phyloP scores from a whole-genome alignment of 257 asterid species.

The Rauvolfia tetraphylla region DNA sequence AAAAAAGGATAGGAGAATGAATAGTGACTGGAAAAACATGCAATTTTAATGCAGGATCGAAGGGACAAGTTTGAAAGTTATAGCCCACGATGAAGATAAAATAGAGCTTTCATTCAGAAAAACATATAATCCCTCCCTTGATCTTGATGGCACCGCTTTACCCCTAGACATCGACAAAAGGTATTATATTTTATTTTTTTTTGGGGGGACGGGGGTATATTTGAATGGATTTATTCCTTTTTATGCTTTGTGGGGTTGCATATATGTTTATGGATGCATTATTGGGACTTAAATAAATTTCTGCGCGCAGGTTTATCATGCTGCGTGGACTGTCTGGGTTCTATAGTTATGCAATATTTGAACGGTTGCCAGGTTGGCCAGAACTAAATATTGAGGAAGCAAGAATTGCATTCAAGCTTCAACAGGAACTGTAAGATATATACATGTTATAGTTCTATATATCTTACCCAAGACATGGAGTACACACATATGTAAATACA shows the following conservation, averaged over 20 bases:
- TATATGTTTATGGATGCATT: no score
- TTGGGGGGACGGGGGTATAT: no score
- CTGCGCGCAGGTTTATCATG: neutral
- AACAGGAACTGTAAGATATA: neutral
- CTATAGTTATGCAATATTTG: constrained; percentile 9
- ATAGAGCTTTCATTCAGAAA: constrained; percentile 79
- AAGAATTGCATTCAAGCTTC: constrained; percentile 13
- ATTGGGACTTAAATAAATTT: neutral
- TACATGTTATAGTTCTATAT: neutral
- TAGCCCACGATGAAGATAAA: constrained; percentile 49
- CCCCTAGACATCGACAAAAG: constrained; percentile 77
- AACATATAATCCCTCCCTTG: constrained; percentile 63
- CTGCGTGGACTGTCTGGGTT: neutral
- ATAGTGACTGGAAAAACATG: neutral
- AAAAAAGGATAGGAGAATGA: no score
- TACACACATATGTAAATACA: no score
- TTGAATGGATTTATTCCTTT: no score
- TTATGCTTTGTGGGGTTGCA: no score
- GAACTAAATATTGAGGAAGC: constrained; percentile 3
- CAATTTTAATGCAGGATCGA: constrained; percentile 47
- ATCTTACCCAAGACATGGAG: neutral
- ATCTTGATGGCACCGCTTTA: constrained; percentile 38
- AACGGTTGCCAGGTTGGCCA: constrained; percentile 8
- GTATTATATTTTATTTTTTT: constrained; percentile 22
- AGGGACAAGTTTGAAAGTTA: constrained; percentile 53